phyloP scores from a whole-genome alignment of 2,329 filamentous ascomycete genomes.

The Dactylellina haptotyla region DNA sequence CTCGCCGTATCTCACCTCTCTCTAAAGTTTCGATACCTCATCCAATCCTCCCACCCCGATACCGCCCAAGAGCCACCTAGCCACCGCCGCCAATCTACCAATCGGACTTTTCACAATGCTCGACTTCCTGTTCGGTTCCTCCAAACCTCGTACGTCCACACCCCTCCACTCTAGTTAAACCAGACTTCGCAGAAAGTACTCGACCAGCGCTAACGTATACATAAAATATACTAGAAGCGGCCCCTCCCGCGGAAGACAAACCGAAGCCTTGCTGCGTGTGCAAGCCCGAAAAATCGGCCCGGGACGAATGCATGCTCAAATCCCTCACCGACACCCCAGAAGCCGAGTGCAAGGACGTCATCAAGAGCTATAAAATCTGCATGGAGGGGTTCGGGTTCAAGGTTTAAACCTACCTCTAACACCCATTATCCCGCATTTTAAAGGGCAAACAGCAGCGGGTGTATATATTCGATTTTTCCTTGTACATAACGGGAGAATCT shows the following conservation, averaged over 20 bases:
- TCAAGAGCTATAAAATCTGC: conserved; percentile 85
- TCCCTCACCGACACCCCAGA: conserved; percentile 83
- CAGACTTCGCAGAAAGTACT: neutral
- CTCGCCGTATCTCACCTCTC: neutral
- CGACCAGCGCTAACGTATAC: neutral
- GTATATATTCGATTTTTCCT: conserved; percentile 18
- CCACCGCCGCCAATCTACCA: neutral
- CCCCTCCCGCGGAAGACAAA: conserved; percentile 24
- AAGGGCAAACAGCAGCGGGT: neutral
- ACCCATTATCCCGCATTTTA: neutral
- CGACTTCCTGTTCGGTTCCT: conserved; percentile 50
- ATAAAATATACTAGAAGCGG: conserved; percentile 3
- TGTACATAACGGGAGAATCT: neutral
- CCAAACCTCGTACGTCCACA: conserved; percentile 39
- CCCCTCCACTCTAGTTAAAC: neutral
- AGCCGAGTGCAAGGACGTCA: conserved; percentile 81
- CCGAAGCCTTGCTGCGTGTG: conserved; percentile 93
- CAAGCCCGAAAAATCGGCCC: conserved; percentile 88
- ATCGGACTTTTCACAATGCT: conserved; percentile 14
- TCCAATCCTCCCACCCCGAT: neutral
- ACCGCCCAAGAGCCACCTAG: neutral
- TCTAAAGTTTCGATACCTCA: too few species aligned
- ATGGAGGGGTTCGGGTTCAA: conserved; percentile 95
- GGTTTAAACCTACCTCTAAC: conserved; percentile 1
- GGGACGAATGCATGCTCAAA: conserved; percentile 99